phyloP scores from a whole-genome alignment of 31 red algal species.

The Pterothamnion heteromorphum region DNA sequence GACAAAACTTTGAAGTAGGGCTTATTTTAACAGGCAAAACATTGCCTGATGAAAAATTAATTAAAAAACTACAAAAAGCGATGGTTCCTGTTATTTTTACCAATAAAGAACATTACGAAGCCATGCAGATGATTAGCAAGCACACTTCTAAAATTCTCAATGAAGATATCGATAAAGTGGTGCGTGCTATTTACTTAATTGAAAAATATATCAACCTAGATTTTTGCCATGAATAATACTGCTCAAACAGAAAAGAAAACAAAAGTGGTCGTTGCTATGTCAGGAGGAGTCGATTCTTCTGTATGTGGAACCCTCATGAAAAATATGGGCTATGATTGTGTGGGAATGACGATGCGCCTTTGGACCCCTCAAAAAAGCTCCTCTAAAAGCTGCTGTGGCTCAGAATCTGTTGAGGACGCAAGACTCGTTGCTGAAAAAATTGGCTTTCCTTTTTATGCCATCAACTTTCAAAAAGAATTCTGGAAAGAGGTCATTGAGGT shows the following conservation, averaged over 20 bases:
- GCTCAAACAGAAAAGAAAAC: not conserved
- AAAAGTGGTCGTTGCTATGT: conserved; percentile 87
- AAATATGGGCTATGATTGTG: conserved; percentile 52
- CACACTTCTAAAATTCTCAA: too few species aligned
- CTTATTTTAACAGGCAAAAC: too few species aligned
- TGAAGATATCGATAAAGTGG: too few species aligned
- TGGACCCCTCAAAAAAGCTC: conserved; percentile 94
- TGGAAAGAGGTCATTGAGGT: conserved; percentile 82
- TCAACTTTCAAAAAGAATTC: conserved; percentile 76
- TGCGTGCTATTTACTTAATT: too few species aligned
- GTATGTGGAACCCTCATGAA: conserved; percentile 64
- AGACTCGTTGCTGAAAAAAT: conserved; percentile 75
- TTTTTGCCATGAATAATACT: too few species aligned
- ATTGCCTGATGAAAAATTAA: too few species aligned
- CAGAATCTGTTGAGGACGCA: conserved; percentile 87
- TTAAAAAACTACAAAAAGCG: too few species aligned
- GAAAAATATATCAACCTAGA: too few species aligned
- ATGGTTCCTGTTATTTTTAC: too few species aligned
- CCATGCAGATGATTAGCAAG: too few species aligned
- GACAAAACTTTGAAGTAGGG: too few species aligned
- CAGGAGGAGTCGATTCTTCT: conserved; percentile 95
- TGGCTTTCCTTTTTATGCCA: conserved; percentile 57
- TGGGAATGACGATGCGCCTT: conserved; percentile 47
- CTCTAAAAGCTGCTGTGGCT: conserved; percentile 84
- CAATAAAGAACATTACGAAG: too few species aligned